Evolutionary conservation across 306 rosid species (phyloP).

Genomic region (Dryas alaskensis): DNA sequence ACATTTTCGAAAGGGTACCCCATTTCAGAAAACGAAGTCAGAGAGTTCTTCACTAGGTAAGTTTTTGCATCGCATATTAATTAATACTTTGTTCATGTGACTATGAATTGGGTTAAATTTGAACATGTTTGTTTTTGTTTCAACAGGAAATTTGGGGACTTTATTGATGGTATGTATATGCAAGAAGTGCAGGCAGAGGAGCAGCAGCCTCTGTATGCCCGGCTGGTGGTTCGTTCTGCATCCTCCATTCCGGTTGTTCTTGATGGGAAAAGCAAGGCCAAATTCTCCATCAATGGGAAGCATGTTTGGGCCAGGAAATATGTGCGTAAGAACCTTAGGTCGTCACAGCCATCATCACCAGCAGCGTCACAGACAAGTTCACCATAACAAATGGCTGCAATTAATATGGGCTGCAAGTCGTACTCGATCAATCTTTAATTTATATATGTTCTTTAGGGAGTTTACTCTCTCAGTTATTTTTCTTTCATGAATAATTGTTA

Average conservation of each 20-base stretch:
- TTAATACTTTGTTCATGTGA: too few species aligned
- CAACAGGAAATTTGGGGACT: conserved; percentile 47
- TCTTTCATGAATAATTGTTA: too few species aligned
- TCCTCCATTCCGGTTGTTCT: conserved; percentile 31
- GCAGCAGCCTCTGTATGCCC: conserved; percentile 60
- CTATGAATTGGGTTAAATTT: not conserved
- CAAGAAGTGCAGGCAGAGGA: conserved; percentile 35
- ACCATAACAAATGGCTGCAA: not conserved
- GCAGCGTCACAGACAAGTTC: not conserved
- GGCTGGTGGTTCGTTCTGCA: conserved; percentile 37
- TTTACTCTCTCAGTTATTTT: too few species aligned
- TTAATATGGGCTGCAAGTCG: too few species aligned
- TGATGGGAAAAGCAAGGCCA: conserved; percentile 29
- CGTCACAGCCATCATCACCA: not conserved
- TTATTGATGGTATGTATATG: conserved; percentile 47
- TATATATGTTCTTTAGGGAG: too few species aligned
- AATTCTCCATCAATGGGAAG: conserved; percentile 59
- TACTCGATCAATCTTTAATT: too few species aligned
- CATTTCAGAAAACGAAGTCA: conserved; percentile 44
- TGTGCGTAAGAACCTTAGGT: conserved; percentile 23
- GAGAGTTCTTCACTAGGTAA: conserved; percentile 45
- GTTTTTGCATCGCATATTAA: too few species aligned
- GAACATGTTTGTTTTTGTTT: not conserved
- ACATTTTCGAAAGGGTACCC: conserved; percentile 73
- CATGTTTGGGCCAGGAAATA: conserved; percentile 70